These are phyloP conservation scores for Xanthoconium purpureum DNA, from an alignment of 768 basidiomycete species.

Conservation along the genomic window DNA sequence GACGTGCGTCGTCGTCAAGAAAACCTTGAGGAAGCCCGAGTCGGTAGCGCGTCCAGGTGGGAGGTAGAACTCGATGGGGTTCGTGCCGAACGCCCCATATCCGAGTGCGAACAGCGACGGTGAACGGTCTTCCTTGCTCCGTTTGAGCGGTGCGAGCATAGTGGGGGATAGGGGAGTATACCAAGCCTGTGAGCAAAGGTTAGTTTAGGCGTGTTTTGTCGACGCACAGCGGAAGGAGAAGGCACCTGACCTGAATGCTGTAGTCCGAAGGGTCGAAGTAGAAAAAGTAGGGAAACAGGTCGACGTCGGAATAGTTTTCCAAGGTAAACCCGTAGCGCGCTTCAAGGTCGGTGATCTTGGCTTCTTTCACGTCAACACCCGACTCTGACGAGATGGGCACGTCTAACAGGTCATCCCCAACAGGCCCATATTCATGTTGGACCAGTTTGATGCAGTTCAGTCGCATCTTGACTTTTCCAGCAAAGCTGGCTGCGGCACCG, in stretches of 20 bases:
- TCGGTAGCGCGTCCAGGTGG: background rate
- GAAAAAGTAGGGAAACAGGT: conserved; percentile 25
- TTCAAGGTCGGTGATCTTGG: conserved; percentile 9
- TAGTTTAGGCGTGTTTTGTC: background rate
- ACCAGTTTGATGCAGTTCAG: conserved; percentile 6
- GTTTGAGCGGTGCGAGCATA: conserved; percentile 10
- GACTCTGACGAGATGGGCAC: background rate
- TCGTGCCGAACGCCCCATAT: conserved; percentile 18
- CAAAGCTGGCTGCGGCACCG: conserved; percentile 2
- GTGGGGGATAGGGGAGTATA: conserved; percentile 8
- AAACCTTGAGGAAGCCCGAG: conserved; percentile 23
- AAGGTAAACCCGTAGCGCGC: conserved; percentile 15
- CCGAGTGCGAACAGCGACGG: conserved; percentile 21
- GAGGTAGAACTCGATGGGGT: conserved; percentile 19
- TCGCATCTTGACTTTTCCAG: conserved; percentile 11
- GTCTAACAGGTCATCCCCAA: conserved; percentile 9
- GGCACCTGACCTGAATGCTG: conserved; percentile 15
- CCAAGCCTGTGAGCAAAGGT: conserved; percentile 11
- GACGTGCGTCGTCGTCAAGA: conserved; percentile 20
- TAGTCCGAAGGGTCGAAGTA: conserved; percentile 25
- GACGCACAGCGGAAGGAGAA: background rate
- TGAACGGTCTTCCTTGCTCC: background rate
- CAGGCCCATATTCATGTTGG: background rate
- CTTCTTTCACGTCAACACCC: conserved; percentile 8
- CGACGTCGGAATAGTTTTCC: conserved; percentile 14